phyloP scores from a whole-genome alignment of 805 yeast genomes.

The Suhomyces canberraensis region DNA sequence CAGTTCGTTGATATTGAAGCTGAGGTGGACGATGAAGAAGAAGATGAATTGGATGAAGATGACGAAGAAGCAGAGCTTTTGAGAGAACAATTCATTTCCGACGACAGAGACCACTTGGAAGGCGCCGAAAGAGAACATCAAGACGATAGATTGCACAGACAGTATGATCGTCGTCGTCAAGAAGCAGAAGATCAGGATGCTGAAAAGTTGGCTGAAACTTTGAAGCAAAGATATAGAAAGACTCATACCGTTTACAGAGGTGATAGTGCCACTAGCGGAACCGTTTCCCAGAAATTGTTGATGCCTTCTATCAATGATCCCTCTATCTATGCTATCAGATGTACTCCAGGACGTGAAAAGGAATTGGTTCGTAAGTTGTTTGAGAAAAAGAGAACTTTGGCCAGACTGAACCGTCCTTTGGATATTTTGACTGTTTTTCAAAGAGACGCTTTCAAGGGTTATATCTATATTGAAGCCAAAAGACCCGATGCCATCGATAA shows the following conservation, averaged over 20 bases:
- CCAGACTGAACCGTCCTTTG: conserved; percentile 71
- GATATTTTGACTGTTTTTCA: conserved; percentile 89
- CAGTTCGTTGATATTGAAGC: conserved; percentile 98
- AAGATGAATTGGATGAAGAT: conserved; percentile 81
- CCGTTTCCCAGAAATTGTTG: conserved; percentile 86
- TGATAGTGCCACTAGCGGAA: conserved; percentile 57
- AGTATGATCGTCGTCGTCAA: conserved; percentile 83
- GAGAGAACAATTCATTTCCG: conserved; percentile 78
- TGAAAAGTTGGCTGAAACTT: conserved; percentile 85
- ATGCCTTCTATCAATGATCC: conserved; percentile 97
- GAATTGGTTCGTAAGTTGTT: conserved; percentile 80
- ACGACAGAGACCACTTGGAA: conserved; percentile 54
- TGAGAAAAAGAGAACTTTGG: conserved; percentile 78
- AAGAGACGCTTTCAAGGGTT: conserved; percentile 88
- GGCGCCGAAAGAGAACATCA: conserved; percentile 26
- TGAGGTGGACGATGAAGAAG: conserved; percentile 97
- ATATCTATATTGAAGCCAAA: conserved; percentile 91
- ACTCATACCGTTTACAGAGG: conserved; percentile 82
- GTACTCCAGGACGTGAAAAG: conserved; percentile 90
- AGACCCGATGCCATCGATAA: conserved; percentile 87
- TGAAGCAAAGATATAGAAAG: conserved; percentile 89
- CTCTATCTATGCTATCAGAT: conserved; percentile 91
- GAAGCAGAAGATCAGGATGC: conserved; percentile 92
- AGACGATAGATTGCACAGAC: conserved; percentile 85
- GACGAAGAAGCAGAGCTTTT: conserved; percentile 88